Conservation (phyloP, 1,284 basidiomycete species). For the Rhodotorula sp. region DNA sequence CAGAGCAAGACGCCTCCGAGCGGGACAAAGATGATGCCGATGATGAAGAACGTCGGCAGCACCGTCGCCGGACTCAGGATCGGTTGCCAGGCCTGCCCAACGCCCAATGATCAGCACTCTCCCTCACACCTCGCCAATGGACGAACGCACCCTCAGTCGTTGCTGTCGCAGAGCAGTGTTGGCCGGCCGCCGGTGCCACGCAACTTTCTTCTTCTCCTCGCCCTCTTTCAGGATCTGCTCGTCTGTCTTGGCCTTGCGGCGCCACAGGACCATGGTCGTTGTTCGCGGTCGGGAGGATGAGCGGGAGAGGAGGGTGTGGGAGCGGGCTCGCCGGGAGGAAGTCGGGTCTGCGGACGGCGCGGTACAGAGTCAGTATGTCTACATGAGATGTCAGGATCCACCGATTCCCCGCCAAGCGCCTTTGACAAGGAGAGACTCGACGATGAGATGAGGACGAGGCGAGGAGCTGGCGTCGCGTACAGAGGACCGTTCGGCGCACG, state of each 20-base stretch:
- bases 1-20: conserved; percentile 81
- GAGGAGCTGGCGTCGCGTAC: too few species aligned
- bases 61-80: conserved; percentile 97
- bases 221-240: conserved; percentile 26
- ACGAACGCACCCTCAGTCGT: conserved; percentile 66
- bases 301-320: neutral
- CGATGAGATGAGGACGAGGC: too few species aligned
- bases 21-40: conserved; percentile 91
- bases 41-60: conserved; percentile 89
- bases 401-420: neutral
- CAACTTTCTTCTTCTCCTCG: conserved; percentile 68
- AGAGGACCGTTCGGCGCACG: too few species aligned
- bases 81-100: conserved; percentile 82
- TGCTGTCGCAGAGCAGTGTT: conserved; percentile 99
- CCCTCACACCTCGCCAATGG: neutral
- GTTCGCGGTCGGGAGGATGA: neutral
- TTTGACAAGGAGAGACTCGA: too few species aligned
- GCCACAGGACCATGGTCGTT: conserved; percentile 31
- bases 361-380: neutral
- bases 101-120: neutral
- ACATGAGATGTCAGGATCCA: neutral
- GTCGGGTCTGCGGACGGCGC: neutral
- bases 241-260: conserved; percentile 32
- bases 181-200: conserved; percentile 76
- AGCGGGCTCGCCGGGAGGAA: neutral